These are phyloP conservation scores for Schizopora paradoxa DNA, from an alignment of 1,284 basidiomycete species.

Conservation along the genomic window DNA sequence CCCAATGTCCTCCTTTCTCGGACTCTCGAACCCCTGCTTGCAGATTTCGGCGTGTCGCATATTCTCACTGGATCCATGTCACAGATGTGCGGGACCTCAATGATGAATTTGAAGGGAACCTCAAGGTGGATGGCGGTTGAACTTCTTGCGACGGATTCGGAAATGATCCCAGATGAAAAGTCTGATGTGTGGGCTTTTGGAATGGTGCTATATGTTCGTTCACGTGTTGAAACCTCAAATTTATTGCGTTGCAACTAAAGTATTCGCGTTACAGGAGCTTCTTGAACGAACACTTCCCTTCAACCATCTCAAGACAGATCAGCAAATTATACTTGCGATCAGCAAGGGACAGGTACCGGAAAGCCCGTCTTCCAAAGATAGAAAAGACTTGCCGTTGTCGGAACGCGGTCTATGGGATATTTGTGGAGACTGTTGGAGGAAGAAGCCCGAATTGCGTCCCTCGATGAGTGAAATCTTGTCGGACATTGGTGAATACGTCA, in stretches of 20 bases:
- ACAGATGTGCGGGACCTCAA: background rate
- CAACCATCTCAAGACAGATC: background rate
- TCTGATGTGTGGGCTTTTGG: slow-evolving; percentile 13
- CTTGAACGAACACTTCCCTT: slow-evolving; percentile 1
- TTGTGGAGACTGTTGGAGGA: too few relatives aligned
- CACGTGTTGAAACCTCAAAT: background rate
- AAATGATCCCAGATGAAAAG: background rate
- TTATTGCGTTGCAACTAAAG: background rate
- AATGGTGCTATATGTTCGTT: slow-evolving; percentile 9
- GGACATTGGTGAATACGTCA: too few relatives aligned
- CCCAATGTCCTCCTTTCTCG: slow-evolving; percentile 9
- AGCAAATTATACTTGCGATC: background rate
- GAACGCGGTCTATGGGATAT: too few relatives aligned
- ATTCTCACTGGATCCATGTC: background rate
- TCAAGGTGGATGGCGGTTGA: slow-evolving; percentile 7
- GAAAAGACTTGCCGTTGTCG: too few relatives aligned
- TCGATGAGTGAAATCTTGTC: too few relatives aligned
- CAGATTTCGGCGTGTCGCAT: slow-evolving; percentile 10
- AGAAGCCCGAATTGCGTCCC: too few relatives aligned
- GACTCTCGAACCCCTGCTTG: background rate
- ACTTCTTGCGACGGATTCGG: background rate
- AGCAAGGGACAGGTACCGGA: background rate
- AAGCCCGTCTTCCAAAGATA: too few relatives aligned
- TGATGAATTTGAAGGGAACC: slow-evolving; percentile 3
- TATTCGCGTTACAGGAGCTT: slow-evolving; percentile 1